Conservation (phyloP, 495 filamentous ascomycete species). For the Penicillium paradoxum region DNA sequence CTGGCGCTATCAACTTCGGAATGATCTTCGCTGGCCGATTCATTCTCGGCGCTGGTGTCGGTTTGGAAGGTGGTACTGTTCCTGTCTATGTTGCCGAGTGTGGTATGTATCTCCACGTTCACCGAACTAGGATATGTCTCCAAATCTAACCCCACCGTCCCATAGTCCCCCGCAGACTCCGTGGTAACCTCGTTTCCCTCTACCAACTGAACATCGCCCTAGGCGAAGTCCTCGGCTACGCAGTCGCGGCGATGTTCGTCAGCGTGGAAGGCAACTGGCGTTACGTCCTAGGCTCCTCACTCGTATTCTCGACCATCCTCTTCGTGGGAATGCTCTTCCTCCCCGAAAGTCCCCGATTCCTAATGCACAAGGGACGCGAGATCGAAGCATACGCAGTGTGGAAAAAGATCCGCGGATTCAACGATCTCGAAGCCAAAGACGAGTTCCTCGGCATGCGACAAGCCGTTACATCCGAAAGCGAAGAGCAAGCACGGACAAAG, state of each 20-base stretch:
- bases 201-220: conserved; percentile 63
- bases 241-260: conserved; percentile 57
- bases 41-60: conserved; percentile 56
- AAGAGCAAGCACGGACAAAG: conserved; percentile 34
- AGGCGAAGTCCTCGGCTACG: conserved; percentile 59
- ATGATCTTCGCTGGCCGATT: conserved; percentile 59
- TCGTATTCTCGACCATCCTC: conserved; percentile 60
- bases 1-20: conserved; percentile 53
- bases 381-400: conserved; percentile 54
- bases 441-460: conserved; percentile 60
- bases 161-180: conserved; percentile 44
- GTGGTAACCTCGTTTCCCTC: conserved; percentile 57
- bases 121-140: neutral
- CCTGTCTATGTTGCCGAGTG: conserved; percentile 52
- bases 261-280: conserved; percentile 56
- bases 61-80: conserved; percentile 57
- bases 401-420: conserved; percentile 55
- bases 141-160: conserved; percentile 27
- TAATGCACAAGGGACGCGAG: conserved; percentile 49
- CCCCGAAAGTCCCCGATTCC: conserved; percentile 52
- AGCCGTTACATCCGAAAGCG: conserved; percentile 45
- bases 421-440: conserved; percentile 43
- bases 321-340: conserved; percentile 55
- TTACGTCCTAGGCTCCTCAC: conserved; percentile 59
- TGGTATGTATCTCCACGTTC: conserved; percentile 25